Percentiles rank a stretch among this genome's conserved stretches.
phyloP scores from a whole-genome alignment of 116 monocot genomes.

The Zostera marina region DNA sequence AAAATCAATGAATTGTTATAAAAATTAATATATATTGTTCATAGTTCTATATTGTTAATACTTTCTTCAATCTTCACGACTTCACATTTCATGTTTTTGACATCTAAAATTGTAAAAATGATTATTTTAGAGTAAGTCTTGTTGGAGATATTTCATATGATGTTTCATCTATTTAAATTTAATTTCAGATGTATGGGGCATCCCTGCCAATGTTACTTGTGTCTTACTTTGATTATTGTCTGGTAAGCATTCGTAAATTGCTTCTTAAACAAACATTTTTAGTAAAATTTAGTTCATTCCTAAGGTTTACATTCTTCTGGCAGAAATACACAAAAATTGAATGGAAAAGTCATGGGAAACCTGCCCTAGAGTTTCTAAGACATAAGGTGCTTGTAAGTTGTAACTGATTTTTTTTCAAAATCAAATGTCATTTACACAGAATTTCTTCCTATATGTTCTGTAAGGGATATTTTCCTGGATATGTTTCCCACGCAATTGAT shows the following conservation, averaged over 20 bases:
- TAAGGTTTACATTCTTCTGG: background rate
- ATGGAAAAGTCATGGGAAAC: constrained; percentile 67
- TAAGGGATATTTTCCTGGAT: background rate
- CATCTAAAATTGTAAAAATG: too few relatives aligned
- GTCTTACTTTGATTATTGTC: constrained; percentile 17
- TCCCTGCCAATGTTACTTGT: constrained; percentile 86
- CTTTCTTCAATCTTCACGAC: too few relatives aligned
- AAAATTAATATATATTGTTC: too few relatives aligned
- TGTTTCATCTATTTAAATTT: background rate
- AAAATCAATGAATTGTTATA: too few relatives aligned
- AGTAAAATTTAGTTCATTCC: background rate
- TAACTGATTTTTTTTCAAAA: constrained; percentile 1
- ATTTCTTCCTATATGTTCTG: background rate
- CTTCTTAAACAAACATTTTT: background rate
- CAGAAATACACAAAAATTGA: constrained; percentile 35
- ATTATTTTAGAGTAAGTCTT: too few relatives aligned
- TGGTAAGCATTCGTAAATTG: constrained; percentile 22
- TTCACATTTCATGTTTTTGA: too few relatives aligned
- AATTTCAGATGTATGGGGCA: constrained; percentile 52
- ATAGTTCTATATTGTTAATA: too few relatives aligned
- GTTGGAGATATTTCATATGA: background rate
- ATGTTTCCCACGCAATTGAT: background rate
- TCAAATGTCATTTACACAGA: background rate
- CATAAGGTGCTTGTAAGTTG: constrained; percentile 26
- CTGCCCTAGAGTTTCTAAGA: constrained; percentile 30